These are phyloP conservation scores for Lactarius tabidus DNA, from an alignment of 768 basidiomycete species.

Conservation along the genomic window DNA sequence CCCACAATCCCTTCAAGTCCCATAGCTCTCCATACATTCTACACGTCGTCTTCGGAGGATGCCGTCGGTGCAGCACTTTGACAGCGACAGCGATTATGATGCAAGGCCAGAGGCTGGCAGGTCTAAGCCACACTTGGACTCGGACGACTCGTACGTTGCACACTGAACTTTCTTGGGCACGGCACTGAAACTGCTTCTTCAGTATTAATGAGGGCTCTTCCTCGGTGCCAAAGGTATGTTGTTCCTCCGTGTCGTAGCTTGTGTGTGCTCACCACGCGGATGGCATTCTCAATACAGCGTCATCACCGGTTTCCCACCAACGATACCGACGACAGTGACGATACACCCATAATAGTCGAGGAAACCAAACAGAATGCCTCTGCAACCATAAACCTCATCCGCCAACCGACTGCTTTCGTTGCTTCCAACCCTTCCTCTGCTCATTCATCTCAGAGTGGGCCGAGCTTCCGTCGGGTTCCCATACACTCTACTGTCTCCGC, in stretches of 20 bases:
- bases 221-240: slow-evolving; percentile 2
- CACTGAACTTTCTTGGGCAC: neutral
- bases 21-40: neutral
- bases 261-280: neutral
- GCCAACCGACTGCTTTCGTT: slow-evolving; percentile 15
- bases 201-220: slow-evolving; percentile 8
- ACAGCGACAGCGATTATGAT: slow-evolving; percentile 24
- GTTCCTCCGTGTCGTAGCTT: neutral
- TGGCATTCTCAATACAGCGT: neutral
- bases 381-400: slow-evolving; percentile 4
- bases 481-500: slow-evolving; percentile 2
- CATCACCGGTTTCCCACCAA: neutral
- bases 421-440: neutral
- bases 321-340: slow-evolving; percentile 11
- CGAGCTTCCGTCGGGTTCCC: slow-evolving; percentile 7
- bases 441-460: slow-evolving; percentile 2
- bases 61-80: slow-evolving; percentile 13
- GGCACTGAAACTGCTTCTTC: no score
- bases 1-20: neutral
- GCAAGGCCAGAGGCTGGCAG: slow-evolving; percentile 20
- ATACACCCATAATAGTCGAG: neutral
- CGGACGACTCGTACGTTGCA: slow-evolving; percentile 23
- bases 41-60: neutral
- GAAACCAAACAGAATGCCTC: neutral
- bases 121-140: slow-evolving; percentile 8